phyloP scores from a whole-genome alignment of 768 basidiomycete species.

The Amanita phalloides region DNA sequence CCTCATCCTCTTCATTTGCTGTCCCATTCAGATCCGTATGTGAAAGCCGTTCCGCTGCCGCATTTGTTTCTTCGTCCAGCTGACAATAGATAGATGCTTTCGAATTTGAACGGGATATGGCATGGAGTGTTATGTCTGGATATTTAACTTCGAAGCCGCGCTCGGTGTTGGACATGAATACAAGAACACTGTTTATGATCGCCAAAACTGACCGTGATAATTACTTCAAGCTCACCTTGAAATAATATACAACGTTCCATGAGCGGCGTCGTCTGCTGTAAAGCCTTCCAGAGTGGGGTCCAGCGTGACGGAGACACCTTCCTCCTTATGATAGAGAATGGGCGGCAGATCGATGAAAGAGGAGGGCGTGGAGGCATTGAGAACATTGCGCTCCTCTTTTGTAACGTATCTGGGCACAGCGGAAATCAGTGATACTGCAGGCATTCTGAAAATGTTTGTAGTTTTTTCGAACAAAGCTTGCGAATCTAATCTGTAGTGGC shows the following conservation, averaged over 20 bases:
- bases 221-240: constrained; percentile 50
- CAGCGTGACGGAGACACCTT: constrained; percentile 55
- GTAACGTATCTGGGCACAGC: constrained; percentile 27
- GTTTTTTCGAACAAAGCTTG: constrained; percentile 20
- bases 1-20: background rate
- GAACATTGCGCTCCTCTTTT: constrained; percentile 53
- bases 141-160: constrained; percentile 80
- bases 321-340: constrained; percentile 64
- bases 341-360: constrained; percentile 84
- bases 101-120: constrained; percentile 63
- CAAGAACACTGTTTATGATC: constrained; percentile 38
- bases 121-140: constrained; percentile 87
- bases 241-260: constrained; percentile 73
- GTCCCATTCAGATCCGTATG: constrained; percentile 14
- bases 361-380: constrained; percentile 71
- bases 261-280: constrained; percentile 32
- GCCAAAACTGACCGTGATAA: background rate
- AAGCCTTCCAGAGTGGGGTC: constrained; percentile 63
- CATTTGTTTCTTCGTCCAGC: constrained; percentile 53
- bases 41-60: constrained; percentile 11
- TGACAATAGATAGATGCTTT: constrained; percentile 87
- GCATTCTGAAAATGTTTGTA: constrained; percentile 18
- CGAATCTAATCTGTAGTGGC: background rate
- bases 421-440: constrained; percentile 25
- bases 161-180: constrained; percentile 62